phyloP scores from a whole-genome alignment of 805 yeast genomes.

The Wickerhamomyces queroliae region DNA sequence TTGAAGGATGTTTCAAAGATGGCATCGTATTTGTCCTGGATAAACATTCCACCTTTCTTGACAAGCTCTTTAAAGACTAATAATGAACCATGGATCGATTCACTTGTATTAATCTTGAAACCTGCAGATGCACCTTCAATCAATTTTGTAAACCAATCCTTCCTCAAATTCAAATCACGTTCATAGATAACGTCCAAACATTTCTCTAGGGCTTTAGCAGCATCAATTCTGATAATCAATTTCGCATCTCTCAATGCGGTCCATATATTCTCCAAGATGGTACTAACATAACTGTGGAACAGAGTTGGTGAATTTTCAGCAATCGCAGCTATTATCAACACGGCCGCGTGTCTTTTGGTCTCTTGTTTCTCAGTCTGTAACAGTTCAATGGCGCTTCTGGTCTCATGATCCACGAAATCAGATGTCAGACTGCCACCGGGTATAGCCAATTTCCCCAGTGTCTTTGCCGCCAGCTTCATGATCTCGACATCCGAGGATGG shows the following conservation, averaged over 20 bases:
- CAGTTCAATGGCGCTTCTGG: constrained; percentile 87
- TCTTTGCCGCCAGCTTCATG: constrained; percentile 80
- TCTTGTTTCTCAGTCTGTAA: constrained; percentile 84
- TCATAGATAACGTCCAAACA: constrained; percentile 77
- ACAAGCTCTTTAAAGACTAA: constrained; percentile 78
- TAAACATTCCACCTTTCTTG: constrained; percentile 62
- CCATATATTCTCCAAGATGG: constrained; percentile 82
- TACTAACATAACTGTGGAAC: constrained; percentile 69
- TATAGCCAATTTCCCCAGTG: constrained; percentile 82
- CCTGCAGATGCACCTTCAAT: constrained; percentile 64
- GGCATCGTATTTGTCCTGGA: constrained; percentile 66
- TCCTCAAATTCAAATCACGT: constrained; percentile 65
- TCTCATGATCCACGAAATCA: constrained; percentile 90
- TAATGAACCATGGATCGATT: constrained; percentile 81
- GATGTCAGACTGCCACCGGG: constrained; percentile 89
- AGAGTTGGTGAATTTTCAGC: constrained; percentile 86
- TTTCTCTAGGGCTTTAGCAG: constrained; percentile 73
- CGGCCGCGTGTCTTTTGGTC: constrained; percentile 84
- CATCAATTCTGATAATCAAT: constrained; percentile 68
- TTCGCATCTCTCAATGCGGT: constrained; percentile 78
- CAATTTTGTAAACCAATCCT: constrained; percentile 69
- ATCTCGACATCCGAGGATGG: constrained; percentile 80
- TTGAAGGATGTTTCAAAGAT: constrained; percentile 70
- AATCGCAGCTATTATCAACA: constrained; percentile 72
- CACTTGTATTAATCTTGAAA: constrained; percentile 47